Conservation (phyloP, 2,329 filamentous ascomycete species). For the Exophiala bonariae region DNA sequence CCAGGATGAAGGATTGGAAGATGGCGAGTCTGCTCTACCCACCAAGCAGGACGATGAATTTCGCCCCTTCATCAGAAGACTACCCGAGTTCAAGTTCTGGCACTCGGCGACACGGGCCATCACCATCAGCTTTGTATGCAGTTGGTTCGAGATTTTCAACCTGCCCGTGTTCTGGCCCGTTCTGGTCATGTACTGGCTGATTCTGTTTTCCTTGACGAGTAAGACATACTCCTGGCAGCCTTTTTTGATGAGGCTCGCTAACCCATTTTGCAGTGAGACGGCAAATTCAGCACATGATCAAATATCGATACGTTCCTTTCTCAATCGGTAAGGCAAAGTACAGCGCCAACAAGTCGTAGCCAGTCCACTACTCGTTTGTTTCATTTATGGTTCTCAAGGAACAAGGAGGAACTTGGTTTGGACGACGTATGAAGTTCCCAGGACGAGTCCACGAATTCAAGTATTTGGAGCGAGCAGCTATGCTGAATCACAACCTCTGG, state of each 20-base stretch:
- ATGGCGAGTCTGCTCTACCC: conserved; percentile 75
- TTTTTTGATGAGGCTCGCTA: neutral
- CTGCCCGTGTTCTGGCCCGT: conserved; percentile 99
- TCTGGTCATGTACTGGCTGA: conserved; percentile 97
- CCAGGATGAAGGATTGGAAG: conserved; percentile 93
- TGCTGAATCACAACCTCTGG: no score
- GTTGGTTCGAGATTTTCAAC: conserved; percentile 92
- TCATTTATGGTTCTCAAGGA: no score
- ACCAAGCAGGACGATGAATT: conserved; percentile 98
- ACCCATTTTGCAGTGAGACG: conserved; percentile 70
- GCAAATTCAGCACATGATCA: conserved; percentile 99
- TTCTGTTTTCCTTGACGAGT: conserved; percentile 95
- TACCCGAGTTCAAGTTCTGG: conserved; percentile 99
- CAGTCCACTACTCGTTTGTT: neutral
- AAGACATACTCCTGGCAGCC: conserved; percentile 42
- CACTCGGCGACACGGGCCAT: conserved; percentile 90
- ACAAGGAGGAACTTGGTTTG: no score
- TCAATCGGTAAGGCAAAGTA: conserved; percentile 86
- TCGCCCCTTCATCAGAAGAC: conserved; percentile 89
- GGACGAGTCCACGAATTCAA: no score
- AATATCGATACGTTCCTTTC: conserved; percentile 97
- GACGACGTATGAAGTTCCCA: no score
- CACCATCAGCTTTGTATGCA: conserved; percentile 78
- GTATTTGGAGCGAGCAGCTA: no score
- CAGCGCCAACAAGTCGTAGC: conserved; percentile 31